These are phyloP conservation scores for Senna siamea DNA, from an alignment of 306 rosid genomes.

Conservation along the genomic window DNA sequence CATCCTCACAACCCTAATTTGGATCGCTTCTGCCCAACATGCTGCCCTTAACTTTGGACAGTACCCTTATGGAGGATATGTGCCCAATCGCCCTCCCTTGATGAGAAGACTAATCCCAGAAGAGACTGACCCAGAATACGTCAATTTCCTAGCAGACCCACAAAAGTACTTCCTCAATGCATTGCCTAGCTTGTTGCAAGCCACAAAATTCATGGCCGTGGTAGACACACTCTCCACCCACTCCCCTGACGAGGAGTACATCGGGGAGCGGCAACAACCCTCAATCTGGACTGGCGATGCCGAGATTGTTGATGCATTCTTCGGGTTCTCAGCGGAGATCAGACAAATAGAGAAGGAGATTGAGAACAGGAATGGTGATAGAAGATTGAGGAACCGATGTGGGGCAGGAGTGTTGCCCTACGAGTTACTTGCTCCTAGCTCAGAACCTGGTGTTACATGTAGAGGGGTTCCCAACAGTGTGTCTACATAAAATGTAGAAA, in stretches of 20 bases:
- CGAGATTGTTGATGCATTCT: conserved; percentile 65
- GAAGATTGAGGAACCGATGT: conserved; percentile 60
- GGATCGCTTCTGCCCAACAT: conserved; percentile 95
- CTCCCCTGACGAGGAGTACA: conserved; percentile 87
- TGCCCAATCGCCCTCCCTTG: conserved; percentile 90
- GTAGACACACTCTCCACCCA: conserved; percentile 86
- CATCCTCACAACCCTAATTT: conserved; percentile 73
- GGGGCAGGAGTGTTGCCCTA: conserved; percentile 92
- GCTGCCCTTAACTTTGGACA: conserved; percentile 98
- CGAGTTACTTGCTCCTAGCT: conserved; percentile 81
- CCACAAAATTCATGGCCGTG: conserved; percentile 78
- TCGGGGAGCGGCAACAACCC: conserved; percentile 77
- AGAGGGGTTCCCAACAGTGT: conserved; percentile 90
- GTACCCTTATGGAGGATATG: conserved; percentile 93
- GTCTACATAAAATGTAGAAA: conserved; percentile 51
- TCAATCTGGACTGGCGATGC: conserved; percentile 78
- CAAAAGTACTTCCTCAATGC: conserved; percentile 74
- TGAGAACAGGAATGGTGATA: conserved; percentile 61
- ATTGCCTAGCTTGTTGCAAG: conserved; percentile 52
- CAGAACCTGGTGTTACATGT: conserved; percentile 82
- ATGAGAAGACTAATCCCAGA: conserved; percentile 82
- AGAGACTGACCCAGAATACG: conserved; percentile 73
- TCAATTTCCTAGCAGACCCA: conserved; percentile 71
- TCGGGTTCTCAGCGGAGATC: conserved; percentile 65
- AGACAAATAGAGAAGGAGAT: conserved; percentile 70